Percentiles rank a stretch among this genome's conserved stretches.
Evolutionary conservation across 805 yeast genomes (phyloP).

Genomic region (Saccharomycopsis babjevae): DNA sequence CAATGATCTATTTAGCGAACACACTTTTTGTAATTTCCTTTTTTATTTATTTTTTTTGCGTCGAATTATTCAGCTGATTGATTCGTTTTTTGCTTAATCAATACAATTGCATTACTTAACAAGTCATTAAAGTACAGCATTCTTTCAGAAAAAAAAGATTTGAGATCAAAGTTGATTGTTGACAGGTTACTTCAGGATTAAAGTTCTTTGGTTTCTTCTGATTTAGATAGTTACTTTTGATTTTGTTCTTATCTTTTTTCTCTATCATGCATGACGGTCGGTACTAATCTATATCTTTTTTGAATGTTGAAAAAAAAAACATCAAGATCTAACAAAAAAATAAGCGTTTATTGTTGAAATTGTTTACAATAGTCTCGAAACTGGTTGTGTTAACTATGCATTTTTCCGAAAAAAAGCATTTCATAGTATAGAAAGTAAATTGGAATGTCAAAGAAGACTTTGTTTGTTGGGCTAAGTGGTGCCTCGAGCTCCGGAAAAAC

Average conservation of each 20-base stretch:
- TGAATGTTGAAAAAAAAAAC: neutral
- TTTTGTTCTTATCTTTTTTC: neutral
- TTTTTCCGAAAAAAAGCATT: neutral
- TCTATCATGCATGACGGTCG: neutral
- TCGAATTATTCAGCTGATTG: too few relatives aligned
- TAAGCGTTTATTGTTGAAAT: too few relatives aligned
- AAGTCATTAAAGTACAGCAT: too few relatives aligned
- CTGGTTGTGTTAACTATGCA: neutral
- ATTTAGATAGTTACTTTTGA: neutral
- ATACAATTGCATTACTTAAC: too few relatives aligned
- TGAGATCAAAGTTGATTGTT: too few relatives aligned
- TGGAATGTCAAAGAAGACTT: constrained; percentile 1
- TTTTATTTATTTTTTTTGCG: too few relatives aligned
- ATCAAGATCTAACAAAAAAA: neutral
- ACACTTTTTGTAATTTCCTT: too few relatives aligned
- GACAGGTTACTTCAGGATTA: too few relatives aligned
- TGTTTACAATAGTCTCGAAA: neutral
- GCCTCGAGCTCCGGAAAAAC: constrained; percentile 19
- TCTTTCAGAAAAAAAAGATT: too few relatives aligned
- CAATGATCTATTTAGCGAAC: too few relatives aligned
- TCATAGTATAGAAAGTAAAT: neutral
- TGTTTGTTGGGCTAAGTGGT: constrained; percentile 18
- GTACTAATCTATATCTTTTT: neutral
- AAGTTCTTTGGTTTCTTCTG: neutral
- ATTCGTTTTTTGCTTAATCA: too few relatives aligned